phyloP scores from a whole-genome alignment of 768 basidiomycete genomes.

The Rhizopogon roseolus region DNA sequence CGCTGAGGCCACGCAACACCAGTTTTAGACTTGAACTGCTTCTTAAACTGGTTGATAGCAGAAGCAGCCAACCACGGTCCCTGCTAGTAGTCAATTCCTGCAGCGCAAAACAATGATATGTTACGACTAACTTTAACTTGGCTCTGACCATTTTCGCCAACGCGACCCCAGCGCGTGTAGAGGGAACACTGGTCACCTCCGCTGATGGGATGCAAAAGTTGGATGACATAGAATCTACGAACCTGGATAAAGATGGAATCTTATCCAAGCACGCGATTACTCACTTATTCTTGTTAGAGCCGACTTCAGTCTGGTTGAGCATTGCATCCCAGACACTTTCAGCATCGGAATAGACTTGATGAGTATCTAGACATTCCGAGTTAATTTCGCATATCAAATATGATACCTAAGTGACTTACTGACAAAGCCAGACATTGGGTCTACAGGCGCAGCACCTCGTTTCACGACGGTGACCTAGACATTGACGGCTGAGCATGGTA shows the following conservation, averaged over 20 bases:
- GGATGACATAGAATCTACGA: conserved; percentile 47
- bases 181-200: conserved; percentile 31
- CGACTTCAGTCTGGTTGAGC: conserved; percentile 57
- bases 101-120: neutral
- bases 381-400: neutral
- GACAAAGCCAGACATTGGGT: conserved; percentile 39
- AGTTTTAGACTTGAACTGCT: conserved; percentile 55
- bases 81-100: conserved; percentile 21
- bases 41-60: conserved; percentile 52
- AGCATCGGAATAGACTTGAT: conserved; percentile 42
- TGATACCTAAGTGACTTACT: conserved; percentile 30
- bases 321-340: conserved; percentile 54
- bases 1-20: conserved; percentile 45
- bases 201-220: conserved; percentile 47
- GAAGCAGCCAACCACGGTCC: conserved; percentile 38
- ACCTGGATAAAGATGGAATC: conserved; percentile 19
- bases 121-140: conserved; percentile 38
- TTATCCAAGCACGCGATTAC: neutral
- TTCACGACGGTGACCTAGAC: conserved; percentile 43
- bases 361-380: conserved; percentile 32
- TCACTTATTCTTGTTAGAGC: conserved; percentile 45
- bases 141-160: conserved; percentile 49
- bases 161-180: conserved; percentile 59
- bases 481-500: conserved; percentile 7
- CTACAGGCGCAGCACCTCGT: conserved; percentile 53